Conservation (phyloP, 1,284 basidiomycete genomes). For the Sanghuangporus sanghuang region DNA sequence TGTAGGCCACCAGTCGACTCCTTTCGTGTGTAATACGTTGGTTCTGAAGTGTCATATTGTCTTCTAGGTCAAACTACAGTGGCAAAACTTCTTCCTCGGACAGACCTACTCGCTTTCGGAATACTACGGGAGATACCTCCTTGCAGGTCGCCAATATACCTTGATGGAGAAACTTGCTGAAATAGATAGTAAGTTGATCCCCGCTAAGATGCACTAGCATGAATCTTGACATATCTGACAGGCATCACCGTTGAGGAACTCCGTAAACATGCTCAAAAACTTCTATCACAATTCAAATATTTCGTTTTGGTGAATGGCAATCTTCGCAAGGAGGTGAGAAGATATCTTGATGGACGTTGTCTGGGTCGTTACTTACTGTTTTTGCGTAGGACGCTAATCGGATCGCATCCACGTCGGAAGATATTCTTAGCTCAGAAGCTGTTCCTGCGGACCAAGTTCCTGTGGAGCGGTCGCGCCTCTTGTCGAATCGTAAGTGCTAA, state of each 20-base stretch:
- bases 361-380: not conserved
- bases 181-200: constrained; percentile 58
- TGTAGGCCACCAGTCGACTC: constrained; percentile 34
- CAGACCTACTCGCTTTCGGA: constrained; percentile 82
- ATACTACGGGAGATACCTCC: constrained; percentile 71
- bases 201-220: not conserved
- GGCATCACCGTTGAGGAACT: constrained; percentile 73
- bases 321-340: constrained; percentile 68
- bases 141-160: constrained; percentile 75
- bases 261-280: constrained; percentile 54
- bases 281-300: constrained; percentile 69
- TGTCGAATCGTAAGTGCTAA: constrained; percentile 53
- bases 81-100: constrained; percentile 84
- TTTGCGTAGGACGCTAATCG: constrained; percentile 61
- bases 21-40: constrained; percentile 3
- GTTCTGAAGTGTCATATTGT: not conserved
- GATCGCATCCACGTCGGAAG: constrained; percentile 71
- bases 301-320: constrained; percentile 86
- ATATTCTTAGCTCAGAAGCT: constrained; percentile 55
- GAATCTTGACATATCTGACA: constrained; percentile 25
- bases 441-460: constrained; percentile 50
- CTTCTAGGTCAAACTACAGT: constrained; percentile 60
- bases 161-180: constrained; percentile 78
- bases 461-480: constrained; percentile 57
- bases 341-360: constrained; percentile 13